Evolutionary conservation across 345 rosid species (phyloP).

Genomic region (Brassica incana): DNA sequence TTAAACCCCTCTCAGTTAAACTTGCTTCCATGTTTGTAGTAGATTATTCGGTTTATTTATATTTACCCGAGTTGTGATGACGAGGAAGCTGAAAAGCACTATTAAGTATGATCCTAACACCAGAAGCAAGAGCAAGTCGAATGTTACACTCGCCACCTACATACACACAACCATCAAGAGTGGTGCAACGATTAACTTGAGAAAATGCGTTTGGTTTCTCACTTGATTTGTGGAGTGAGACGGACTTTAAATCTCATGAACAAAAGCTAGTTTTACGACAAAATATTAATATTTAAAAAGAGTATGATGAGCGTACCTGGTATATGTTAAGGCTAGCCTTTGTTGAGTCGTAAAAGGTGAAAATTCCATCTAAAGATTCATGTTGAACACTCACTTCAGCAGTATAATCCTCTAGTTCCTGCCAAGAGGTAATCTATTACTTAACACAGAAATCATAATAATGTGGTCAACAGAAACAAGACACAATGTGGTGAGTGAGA

Average conservation of each 20-base stretch:
- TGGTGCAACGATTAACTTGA: neutral
- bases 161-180: conserved; percentile 2
- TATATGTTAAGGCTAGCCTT: conserved; percentile 76
- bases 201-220: neutral
- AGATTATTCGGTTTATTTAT: neutral
- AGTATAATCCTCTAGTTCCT: conserved; percentile 85
- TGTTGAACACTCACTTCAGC: conserved; percentile 77
- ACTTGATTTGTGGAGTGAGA: neutral
- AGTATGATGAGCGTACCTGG: conserved; percentile 58
- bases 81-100: conserved; percentile 87
- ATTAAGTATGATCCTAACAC: conserved; percentile 91
- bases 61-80: conserved; percentile 88
- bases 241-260: neutral
- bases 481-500: neutral
- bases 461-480: neutral
- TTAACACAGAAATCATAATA: conserved; percentile 23
- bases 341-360: conserved; percentile 87
- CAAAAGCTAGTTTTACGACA: neutral
- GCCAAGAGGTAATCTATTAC: conserved; percentile 26
- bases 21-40: neutral
- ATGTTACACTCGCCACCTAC: conserved; percentile 99
- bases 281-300: neutral
- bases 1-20: neutral
- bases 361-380: conserved; percentile 77
- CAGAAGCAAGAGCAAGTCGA: conserved; percentile 87